Evolutionary conservation across 2,329 filamentous ascomycete species (phyloP), one percentile per base, ranked within the genome.

Genomic region (Penicillium frequentans): DNA sequence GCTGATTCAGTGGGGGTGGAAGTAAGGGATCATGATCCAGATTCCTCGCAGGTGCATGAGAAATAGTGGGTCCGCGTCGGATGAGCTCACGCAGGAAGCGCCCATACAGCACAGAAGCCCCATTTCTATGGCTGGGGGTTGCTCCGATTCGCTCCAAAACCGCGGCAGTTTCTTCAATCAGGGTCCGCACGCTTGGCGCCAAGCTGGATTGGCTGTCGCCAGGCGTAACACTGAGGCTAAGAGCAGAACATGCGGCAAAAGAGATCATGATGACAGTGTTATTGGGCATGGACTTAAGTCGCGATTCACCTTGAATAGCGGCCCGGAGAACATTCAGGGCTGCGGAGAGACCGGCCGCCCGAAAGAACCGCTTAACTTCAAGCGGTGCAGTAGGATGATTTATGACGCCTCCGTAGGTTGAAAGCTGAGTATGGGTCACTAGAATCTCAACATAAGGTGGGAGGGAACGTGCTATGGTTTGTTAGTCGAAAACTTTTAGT

Each of bases 181-280:
- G 73, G 50, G 83, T 81, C 46, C 86, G 76, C 14, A 89, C 84
- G 61, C 86, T 88, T 0, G 86, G 84, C 0, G 85, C 85, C 0
- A 89, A 70, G 51, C 81, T 82, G 0, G 82, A 86, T 42, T 71
- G 75, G 55, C 79, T 81, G 27, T 81, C 84, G 0, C 81, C 79
- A 3, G 84, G 80, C 48, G 84, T 83, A 0, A 84, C 81, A 62
- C 85, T 87, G 5, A 89, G 78, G 10, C 84, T 83, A n/a, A 89
- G 72, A 0, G 86, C 86, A 59, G 88, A 89, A 64, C 86, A 89
- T 5, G 86, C 86, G 0, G 88, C 88, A 61, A 90, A 90, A 1
- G 87, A 89, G 13, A 91, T 89, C 89, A 91, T 91, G 61, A 90
- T 89, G 54, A 88, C 84, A 0, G 88, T 90, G 64, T 91, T 91